Evolutionary conservation across 2,329 filamentous ascomycete genomes (phyloP), one percentile per base, ranked within the genome.

Genomic region (Colletotrichum lentis): DNA sequence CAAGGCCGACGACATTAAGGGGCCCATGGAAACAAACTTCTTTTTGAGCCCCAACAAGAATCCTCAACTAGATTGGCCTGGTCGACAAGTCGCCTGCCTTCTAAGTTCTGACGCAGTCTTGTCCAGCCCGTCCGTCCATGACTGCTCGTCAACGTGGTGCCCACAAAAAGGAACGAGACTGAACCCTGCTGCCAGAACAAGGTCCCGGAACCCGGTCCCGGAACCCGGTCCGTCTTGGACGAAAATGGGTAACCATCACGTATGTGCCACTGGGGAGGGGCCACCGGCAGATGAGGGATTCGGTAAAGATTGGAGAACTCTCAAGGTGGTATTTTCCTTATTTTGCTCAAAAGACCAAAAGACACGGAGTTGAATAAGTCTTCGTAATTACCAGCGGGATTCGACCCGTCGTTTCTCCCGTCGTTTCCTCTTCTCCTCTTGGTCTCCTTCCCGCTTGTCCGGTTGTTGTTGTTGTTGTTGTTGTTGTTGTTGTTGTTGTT

Each of bases 261-360:
- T 57, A 52, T 27, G 59, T 57, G 44, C n/a, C n/a, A n/a, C n/a
- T n/a, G n/a, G n/a, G n/a, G 12, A 27, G 27, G 41, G 53, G 24
- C 44, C 56, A 37, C 43, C 60, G 59, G 60, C 52, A 64, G 60
- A 67, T 64, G 47, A n/a, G 27, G 27, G 5, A 27, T 27, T 27
- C 27, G 27, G 27, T 11, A 16, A 20, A 57, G 41, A 35, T 57
- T 57, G 54, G n/a, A 5, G 18, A 27, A 27, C 27, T 27, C 27
- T 6, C 6, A 27, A 27, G 3, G n/a, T n/a, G n/a, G n/a, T n/a
- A n/a, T 1, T 8, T 5, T 7, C 8, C 8, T 27, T 27, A 35
- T 54, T 12, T 39, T 54, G 52, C 35, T 14, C 20, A 39, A 54
- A 12, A 41, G 11, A 27, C 20, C 20, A 39, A 41, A 12, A 41